Evolutionary conservation across 768 basidiomycete genomes (phyloP), one percentile per base, ranked within the genome.

Genomic region (Pleurotus platypus): DNA sequence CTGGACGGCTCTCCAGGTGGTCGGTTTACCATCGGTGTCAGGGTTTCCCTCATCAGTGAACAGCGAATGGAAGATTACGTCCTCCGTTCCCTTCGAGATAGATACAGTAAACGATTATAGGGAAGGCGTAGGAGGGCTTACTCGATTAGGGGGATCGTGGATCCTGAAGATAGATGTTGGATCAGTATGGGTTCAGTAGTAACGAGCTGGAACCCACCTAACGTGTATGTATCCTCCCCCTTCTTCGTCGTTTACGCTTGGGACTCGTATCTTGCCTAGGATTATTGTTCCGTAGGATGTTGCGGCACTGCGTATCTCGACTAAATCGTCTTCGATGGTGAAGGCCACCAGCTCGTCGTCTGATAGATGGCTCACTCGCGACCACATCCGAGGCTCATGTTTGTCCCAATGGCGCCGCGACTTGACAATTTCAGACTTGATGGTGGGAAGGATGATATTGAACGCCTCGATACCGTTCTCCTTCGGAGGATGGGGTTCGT

Each of bases 361-460:
- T 37, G 78, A 73, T 27, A 89, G 64, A 12, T 68, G 72, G 46
- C 62, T 60, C 0, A 85, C 88, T 37, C 86, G 76, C 11, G 78
- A 74, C 86, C 87, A 91, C 89, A 91, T 80, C 62, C 69, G 76
- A 57, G 84, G 84, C 67, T 87, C 85, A 65, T 90, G 89, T 60
- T 77, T 74, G 71, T 89, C 77, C 90, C 90, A 90, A 58, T 87
- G 61, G 51, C 70, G 78, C 57, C 90, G 85, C 49, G 87, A 88
- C 57, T 78, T 81, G 57, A 84, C 45, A 62, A 91, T 84, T 66
- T 82, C 84, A n/a, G 69, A 46, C 72, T 86, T 89, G 75, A 92
- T 86, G 12, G 64, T 66, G 46, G 68, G 73, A 30, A 82, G 69
- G 58, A 87, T 73, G 51, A 68, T 56, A 40, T 78, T 75, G 74